Conservation (phyloP, 2,329 filamentous ascomycete species). For the Tolypocladium sp. region DNA sequence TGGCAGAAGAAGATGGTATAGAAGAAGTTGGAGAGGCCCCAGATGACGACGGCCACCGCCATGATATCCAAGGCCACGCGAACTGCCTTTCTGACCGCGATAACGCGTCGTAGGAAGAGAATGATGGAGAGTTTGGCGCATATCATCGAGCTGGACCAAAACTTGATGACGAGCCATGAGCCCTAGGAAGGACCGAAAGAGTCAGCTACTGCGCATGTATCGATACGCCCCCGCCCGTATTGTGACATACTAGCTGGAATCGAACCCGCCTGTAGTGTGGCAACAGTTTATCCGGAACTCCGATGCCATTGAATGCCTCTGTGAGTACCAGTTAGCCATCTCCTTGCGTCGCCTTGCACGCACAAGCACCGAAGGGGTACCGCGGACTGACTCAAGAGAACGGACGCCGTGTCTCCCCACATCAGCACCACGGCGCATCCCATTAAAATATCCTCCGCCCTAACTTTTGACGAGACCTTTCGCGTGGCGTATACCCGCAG, state of each 20-base stretch:
- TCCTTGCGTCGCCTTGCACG: neutral
- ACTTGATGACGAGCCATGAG: conserved; percentile 8
- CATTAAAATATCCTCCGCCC: conserved; percentile 6
- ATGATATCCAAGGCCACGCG: conserved; percentile 2
- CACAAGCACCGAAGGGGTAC: neutral
- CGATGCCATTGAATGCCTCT: conserved; percentile 6
- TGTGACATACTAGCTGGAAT: neutral
- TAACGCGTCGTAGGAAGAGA: conserved; percentile 5
- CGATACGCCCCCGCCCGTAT: neutral
- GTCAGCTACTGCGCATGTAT: neutral
- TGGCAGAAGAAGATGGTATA: conserved; percentile 4
- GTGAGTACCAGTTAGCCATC: neutral
- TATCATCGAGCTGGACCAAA: conserved; percentile 5
- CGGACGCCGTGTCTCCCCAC: conserved; percentile 5
- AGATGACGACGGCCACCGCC: conserved; percentile 3
- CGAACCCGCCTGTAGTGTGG: neutral
- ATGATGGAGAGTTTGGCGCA: conserved; percentile 7
- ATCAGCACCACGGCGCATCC: conserved; percentile 6
- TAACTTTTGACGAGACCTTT: neutral
- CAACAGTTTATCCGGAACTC: neutral
- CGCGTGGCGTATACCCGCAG: conserved; percentile 4
- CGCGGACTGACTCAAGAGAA: conserved; percentile 4
- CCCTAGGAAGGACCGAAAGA: neutral
- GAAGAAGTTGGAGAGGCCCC: conserved; percentile 4
- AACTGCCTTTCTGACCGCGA: conserved; percentile 1